Base-by-base conservation (phyloP, 306 rosid species). In the peach (Prunus persica) region DNA sequence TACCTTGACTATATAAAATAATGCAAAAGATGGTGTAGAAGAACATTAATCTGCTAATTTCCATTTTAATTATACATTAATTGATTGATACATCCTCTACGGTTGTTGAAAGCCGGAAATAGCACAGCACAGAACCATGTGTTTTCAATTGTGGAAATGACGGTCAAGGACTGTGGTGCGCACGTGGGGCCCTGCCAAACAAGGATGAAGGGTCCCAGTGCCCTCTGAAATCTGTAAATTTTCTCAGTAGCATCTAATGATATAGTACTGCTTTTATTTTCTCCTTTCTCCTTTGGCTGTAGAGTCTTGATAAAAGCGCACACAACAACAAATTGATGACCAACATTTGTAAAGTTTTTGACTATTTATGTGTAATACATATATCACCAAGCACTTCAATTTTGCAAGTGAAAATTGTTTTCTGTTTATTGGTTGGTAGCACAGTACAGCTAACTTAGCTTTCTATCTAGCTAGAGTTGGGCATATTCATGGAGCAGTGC, bases 401-500 rank as follows among this genome's bases (percentile, higher is more conserved):
- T 38, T 25, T 60, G 65, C 65, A 24, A 15, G 65, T 24, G 34
- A 28, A 60, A 11, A 24, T 60, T 25, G 65, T 25, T 30, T 18
- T 13, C 19, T 49, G 19, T 15, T 47, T 6, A 18, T 52, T 52
- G 58, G 58, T 52, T 52, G 24, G 58, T 52, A 18, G 20, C 16
- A 52, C 24, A 0, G 20, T 52, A 18, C 58, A 6, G n/a, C 58
- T 13, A 13, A 38, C 43, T 47, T 13, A 12, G 27, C 19, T 25
- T 30, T 63, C 67, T 30, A 14, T 45, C 12, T 63, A 3, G 4
- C 4, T 30, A 67, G 41, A 67, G 20, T 56, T 67, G 45, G 5
- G 20, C 67, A 56, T 3, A 10, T 51, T 52, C 45, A 11, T 32
- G 32, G 65, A 60, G 65, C 11, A 72, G 32, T 83, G 88, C 88